These are phyloP conservation scores for Cicer pinnatifidum DNA, from an alignment of 306 rosid genomes.

Conservation along the genomic window DNA sequence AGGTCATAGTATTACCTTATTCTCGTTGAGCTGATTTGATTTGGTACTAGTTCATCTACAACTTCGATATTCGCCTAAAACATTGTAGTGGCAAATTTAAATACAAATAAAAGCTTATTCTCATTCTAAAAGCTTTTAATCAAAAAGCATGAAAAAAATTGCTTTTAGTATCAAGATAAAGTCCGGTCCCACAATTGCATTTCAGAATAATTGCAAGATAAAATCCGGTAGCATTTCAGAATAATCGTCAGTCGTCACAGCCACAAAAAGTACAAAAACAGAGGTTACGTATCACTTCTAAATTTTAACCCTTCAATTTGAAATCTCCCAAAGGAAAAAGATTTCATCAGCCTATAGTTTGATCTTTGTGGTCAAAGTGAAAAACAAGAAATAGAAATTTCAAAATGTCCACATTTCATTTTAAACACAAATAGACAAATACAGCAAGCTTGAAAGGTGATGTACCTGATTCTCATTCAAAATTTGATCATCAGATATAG, in stretches of 20 bases:
- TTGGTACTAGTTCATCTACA: slow-evolving; percentile 75
- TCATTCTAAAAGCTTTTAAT: slow-evolving; percentile 30
- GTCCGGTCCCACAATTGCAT: not conserved
- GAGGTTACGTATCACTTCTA: not conserved
- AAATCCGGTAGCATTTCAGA: not conserved
- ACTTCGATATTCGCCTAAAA: slow-evolving; percentile 69
- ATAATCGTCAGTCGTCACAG: not conserved
- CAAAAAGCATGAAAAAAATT: slow-evolving; percentile 4
- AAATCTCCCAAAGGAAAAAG: slow-evolving; percentile 6
- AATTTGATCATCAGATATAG: slow-evolving; percentile 41
- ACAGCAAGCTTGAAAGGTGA: not conserved
- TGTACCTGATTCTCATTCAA: slow-evolving; percentile 44
- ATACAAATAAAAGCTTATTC: not conserved
- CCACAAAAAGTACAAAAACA: not conserved
- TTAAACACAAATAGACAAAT: not conserved
- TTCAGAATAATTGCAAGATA: not conserved
- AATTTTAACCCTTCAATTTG: slow-evolving; percentile 22
- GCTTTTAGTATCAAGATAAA: not conserved
- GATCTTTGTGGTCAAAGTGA: slow-evolving; percentile 26
- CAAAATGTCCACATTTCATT: slow-evolving; percentile 16
- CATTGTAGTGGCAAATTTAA: slow-evolving; percentile 20
- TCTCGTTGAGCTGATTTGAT: slow-evolving; percentile 86
- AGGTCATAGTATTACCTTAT: slow-evolving; percentile 46
- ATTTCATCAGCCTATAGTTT: slow-evolving; percentile 20
- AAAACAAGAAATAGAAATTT: slow-evolving; percentile 26